These are phyloP conservation scores for Choiromyces venosus DNA, from an alignment of 495 filamentous ascomycete species.

Conservation along the genomic window DNA sequence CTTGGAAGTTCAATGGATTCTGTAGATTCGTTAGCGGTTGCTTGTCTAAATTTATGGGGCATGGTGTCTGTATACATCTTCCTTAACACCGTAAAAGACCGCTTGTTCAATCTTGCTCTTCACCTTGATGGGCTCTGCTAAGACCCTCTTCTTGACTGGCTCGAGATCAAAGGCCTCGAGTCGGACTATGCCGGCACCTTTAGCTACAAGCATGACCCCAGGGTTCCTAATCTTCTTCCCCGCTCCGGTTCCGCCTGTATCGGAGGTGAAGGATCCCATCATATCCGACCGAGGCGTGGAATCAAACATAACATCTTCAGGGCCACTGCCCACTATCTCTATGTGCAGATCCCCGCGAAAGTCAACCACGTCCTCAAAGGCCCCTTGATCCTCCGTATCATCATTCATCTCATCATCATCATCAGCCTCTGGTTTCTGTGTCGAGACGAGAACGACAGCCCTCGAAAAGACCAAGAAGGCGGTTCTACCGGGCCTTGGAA, in stretches of 20 bases:
- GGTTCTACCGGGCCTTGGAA: constrained; percentile 68
- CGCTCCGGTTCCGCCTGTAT: neutral
- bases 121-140: constrained; percentile 54
- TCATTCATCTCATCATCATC: constrained; percentile 30
- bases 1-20: constrained; percentile 74
- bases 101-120: constrained; percentile 90
- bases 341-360: constrained; percentile 62
- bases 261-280: constrained; percentile 26
- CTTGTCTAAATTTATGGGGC: neutral
- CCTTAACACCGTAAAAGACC: constrained; percentile 78
- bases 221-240: constrained; percentile 56
- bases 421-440: constrained; percentile 40
- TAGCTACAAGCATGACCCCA: constrained; percentile 65
- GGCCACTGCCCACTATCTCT: constrained; percentile 58
- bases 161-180: constrained; percentile 56
- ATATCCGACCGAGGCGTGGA: constrained; percentile 44
- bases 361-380: constrained; percentile 79
- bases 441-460: constrained; percentile 69
- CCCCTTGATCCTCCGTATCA: constrained; percentile 10
- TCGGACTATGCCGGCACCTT: constrained; percentile 73
- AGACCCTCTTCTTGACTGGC: constrained; percentile 42
- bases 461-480: constrained; percentile 77
- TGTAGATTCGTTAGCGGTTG: constrained; percentile 40
- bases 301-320: constrained; percentile 48
- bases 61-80: constrained; percentile 36